These are phyloP conservation scores for Pistacia integerrima DNA, from an alignment of 345 rosid genomes.

Conservation along the genomic window DNA sequence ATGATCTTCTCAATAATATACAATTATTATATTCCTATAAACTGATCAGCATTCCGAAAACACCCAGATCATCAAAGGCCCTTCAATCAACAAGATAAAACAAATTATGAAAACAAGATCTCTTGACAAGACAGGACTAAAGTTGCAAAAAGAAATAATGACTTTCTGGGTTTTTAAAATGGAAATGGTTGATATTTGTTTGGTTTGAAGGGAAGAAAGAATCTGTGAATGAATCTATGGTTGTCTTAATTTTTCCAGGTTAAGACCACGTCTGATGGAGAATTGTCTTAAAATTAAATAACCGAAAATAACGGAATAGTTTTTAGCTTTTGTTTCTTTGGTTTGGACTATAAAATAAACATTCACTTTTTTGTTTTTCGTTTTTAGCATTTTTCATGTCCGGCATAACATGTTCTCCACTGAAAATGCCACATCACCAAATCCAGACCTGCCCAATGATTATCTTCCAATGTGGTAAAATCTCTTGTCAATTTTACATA, in stretches of 20 bases:
- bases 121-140: neutral
- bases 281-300: neutral
- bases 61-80: conserved; percentile 15
- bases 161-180: neutral
- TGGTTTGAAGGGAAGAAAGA: neutral
- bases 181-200: neutral
- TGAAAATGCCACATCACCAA: conserved; percentile 9
- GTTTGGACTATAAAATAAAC: neutral
- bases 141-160: neutral
- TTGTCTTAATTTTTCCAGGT: neutral
- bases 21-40: neutral
- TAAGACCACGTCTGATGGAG: neutral
- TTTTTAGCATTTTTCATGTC: neutral
- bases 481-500: too few relatives aligned
- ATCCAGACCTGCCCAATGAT: too few relatives aligned
- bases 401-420: neutral
- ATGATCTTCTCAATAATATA: conserved; percentile 27
- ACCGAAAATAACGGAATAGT: conserved; percentile 6
- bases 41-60: conserved; percentile 1
- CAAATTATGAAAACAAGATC: neutral
- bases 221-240: conserved; percentile 16
- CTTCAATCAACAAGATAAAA: neutral
- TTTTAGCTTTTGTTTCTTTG: neutral
- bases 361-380: neutral
- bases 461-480: too few relatives aligned